These are phyloP conservation scores for Sugiyamaella pinicola DNA, from an alignment of 1,139 yeast species.

Conservation along the genomic window DNA sequence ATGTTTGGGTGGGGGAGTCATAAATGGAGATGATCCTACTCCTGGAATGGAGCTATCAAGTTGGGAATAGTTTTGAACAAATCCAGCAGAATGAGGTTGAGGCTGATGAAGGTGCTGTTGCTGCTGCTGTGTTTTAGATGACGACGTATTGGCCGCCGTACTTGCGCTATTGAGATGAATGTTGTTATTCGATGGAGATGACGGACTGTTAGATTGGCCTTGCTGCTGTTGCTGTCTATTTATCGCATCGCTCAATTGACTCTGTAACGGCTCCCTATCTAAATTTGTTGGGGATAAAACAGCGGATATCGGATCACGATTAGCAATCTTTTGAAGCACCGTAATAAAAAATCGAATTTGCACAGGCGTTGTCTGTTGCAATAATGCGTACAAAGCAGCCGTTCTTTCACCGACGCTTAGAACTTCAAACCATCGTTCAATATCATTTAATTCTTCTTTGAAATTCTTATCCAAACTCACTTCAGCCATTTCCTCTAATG, in stretches of 20 bases:
- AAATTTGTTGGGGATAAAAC: constrained; percentile 38
- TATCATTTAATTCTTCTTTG: constrained; percentile 38
- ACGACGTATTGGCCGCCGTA: not conserved
- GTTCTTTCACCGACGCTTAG: constrained; percentile 44
- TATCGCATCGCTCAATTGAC: constrained; percentile 11
- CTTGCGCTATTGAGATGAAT: not conserved
- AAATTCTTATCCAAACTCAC: constrained; percentile 37
- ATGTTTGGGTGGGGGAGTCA: constrained; percentile 30
- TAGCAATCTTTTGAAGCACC: constrained; percentile 42
- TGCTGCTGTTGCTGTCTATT: constrained; percentile 14
- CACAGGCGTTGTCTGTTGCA: constrained; percentile 44
- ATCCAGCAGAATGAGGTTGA: constrained; percentile 20
- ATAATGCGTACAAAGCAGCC: constrained; percentile 44
- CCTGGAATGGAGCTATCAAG: constrained; percentile 14
- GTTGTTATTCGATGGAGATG: constrained; percentile 12
- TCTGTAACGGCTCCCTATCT: constrained; percentile 16
- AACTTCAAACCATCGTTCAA: constrained; percentile 46
- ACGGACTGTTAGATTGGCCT: constrained; percentile 4
- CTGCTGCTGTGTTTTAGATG: constrained; percentile 15
- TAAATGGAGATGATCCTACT: constrained; percentile 19
- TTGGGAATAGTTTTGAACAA: constrained; percentile 16
- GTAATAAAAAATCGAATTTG: constrained; percentile 44
- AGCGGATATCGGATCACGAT: constrained; percentile 36
- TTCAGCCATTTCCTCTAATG: constrained; percentile 44
- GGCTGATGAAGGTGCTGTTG: constrained; percentile 25